Percentiles rank a stretch among this genome's conserved stretches.
phyloP scores from a whole-genome alignment of 768 basidiomycete species.

The Gloeopeniophorella convolvens region DNA sequence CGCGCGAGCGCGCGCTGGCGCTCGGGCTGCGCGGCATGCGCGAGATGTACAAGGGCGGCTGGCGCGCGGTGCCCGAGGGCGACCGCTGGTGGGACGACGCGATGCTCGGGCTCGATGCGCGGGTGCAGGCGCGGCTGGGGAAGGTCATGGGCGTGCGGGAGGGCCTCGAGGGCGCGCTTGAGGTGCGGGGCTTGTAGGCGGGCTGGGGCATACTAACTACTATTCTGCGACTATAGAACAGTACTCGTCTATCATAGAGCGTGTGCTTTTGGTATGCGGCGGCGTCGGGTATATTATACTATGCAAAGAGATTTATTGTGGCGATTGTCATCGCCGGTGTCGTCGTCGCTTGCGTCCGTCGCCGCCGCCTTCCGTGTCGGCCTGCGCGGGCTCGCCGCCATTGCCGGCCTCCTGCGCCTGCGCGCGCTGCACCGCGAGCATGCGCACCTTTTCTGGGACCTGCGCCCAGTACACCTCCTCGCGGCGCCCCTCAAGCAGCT shows the following conservation, averaged over 20 bases:
- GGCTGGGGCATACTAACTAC: no score
- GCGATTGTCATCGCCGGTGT: no score
- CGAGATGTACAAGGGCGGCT: slow-evolving; percentile 49
- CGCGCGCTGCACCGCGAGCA: slow-evolving; percentile 51
- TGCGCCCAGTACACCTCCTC: slow-evolving; percentile 77
- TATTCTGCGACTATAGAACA: no score
- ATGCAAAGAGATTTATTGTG: no score
- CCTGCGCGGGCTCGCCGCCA: no score
- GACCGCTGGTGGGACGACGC: slow-evolving; percentile 69
- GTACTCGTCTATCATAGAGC: no score
- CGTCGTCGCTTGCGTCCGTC: no score
- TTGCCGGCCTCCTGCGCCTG: neutral
- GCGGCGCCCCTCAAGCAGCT: slow-evolving; percentile 53
- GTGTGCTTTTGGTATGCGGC: no score
- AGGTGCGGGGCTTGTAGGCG: neutral
- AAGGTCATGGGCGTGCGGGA: slow-evolving; percentile 25
- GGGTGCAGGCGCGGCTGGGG: slow-evolving; percentile 23
- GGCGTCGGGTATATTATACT: no score
- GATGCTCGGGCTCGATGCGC: slow-evolving; percentile 35
- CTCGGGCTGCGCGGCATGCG: slow-evolving; percentile 37
- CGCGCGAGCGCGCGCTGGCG: slow-evolving; percentile 21
- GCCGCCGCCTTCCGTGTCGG: no score
- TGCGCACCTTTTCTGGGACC: slow-evolving; percentile 65
- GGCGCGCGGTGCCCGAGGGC: slow-evolving; percentile 51
- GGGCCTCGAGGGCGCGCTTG: slow-evolving; percentile 28